A percentile compares a stretch with the other conserved stretches of the same genome.
Evolutionary conservation across 176 grass and related monocot species (phyloP).

Genomic region (Zoysia japonica): DNA sequence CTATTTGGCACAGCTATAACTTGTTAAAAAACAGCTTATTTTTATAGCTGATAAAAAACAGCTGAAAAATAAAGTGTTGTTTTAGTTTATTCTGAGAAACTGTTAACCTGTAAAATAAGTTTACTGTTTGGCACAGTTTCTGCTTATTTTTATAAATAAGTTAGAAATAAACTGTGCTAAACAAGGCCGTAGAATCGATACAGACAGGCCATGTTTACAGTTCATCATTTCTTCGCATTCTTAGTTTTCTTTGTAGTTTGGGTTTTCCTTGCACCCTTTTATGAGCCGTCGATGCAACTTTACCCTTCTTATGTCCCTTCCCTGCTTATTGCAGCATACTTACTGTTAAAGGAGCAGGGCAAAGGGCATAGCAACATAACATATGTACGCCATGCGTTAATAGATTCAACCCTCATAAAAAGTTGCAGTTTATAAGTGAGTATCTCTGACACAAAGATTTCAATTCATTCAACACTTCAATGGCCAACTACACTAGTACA

Average conservation of each 20-base stretch:
- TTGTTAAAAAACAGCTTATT: too few relatives aligned
- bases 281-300: slow-evolving; percentile 46
- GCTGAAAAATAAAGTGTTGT: too few relatives aligned
- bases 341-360: background rate
- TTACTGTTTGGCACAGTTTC: too few relatives aligned
- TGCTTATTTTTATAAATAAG: background rate
- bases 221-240: slow-evolving; percentile 69
- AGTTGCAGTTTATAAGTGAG: background rate
- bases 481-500: background rate
- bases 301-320: slow-evolving; percentile 64
- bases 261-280: slow-evolving; percentile 67
- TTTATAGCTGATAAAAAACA: too few relatives aligned
- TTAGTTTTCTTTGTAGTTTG: slow-evolving; percentile 59
- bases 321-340: slow-evolving; percentile 43
- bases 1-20: too few relatives aligned
- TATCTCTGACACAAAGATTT: slow-evolving; percentile 1
- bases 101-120: too few relatives aligned
- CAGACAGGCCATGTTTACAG: background rate
- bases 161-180: background rate
- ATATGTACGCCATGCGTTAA: background rate
- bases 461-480: background rate
- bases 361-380: slow-evolving; percentile 1
- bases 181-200: background rate
- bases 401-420: background rate
- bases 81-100: too few relatives aligned